Evolutionary conservation across 805 yeast genomes (phyloP).

Genomic region (Clavispora santaluciae): DNA sequence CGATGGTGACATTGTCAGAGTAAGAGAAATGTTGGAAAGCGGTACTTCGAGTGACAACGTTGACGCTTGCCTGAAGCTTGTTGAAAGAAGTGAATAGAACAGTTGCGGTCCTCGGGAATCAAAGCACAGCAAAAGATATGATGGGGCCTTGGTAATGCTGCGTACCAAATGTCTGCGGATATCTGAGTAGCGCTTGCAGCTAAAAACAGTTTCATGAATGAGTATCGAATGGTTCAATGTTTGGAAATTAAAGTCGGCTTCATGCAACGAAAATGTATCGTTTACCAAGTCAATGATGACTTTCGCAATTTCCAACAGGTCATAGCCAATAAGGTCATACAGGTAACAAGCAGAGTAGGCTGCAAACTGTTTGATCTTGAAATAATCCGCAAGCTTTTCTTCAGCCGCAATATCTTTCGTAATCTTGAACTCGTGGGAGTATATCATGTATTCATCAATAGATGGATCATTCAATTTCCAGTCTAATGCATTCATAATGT

Average conservation of each 20-base stretch:
- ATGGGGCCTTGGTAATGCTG: conserved; percentile 10
- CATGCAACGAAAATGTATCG: conserved; percentile 22
- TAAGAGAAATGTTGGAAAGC: background rate
- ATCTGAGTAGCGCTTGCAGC: conserved; percentile 4
- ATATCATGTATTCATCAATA: conserved; percentile 34
- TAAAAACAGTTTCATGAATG: conserved; percentile 3
- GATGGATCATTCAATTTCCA: conserved; percentile 68
- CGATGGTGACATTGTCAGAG: conserved; percentile 1
- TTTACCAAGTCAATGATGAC: conserved; percentile 30
- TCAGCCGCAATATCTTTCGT: conserved; percentile 14
- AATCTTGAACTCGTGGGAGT: conserved; percentile 35
- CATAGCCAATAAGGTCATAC: conserved; percentile 27
- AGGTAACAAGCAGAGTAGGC: conserved; percentile 47
- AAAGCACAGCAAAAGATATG: conserved; percentile 10
- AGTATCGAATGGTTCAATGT: conserved; percentile 14
- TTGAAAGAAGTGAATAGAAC: conserved; percentile 3
- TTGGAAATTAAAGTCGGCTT: conserved; percentile 20
- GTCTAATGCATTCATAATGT: conserved; percentile 62
- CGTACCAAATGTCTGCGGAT: conserved; percentile 8
- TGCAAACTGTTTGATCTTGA: conserved; percentile 46
- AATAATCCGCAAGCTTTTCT: conserved; percentile 25
- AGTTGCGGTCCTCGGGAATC: conserved; percentile 12
- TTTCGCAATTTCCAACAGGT: conserved; percentile 17
- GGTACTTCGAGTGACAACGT: background rate
- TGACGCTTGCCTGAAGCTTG: background rate